Base-by-base conservation (phyloP, 306 rosid species). In the Casuarina cunninghamiana region DNA sequence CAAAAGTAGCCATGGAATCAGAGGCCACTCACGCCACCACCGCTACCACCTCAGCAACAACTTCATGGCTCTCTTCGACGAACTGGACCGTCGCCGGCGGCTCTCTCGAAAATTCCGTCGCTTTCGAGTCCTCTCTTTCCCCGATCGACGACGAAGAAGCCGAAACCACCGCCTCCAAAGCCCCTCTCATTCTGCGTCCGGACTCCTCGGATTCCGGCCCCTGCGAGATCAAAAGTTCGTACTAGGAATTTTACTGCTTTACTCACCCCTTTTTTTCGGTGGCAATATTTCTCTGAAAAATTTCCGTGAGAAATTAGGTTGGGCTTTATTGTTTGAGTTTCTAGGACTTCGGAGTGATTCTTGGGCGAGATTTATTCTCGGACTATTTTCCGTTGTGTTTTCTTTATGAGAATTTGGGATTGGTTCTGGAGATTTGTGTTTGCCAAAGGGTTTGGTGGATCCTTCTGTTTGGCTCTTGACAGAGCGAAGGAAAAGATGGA, bases 171-270 rank as follows among this genome's bases (percentile, higher is more conserved):
- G 26, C 65, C 16, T 5, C 85, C 72, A 55, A 83, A 38, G 32
- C 86, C 42, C 86, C 92, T 71, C 91, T 93, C 32, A n/a, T 88
- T 75, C 90, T 95, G 21, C 82, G 60, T 65, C 78, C 93, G 1
- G 79, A 88, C 32, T 77, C 90, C 12, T 54, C 84, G 1, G 91
- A 95, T 83, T 91, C 93, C 3, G 63, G 74, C 69, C 97, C 98
- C 5, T 93, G 97, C 85, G 86, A 95, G 85, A 89, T 95, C 89
- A 92, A 83, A 5, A 65, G 98, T 94, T 73, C 57, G 91, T 77
- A 49, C 66, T 55, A 4, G 15, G 26, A 26, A 58, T 74, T 79
- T 63, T 48, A 8, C 4, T 12, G 67, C 54, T 32, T 2, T 62
- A 0, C 43, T 62, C 54, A 2, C 78, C 55, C 2, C 9, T n/a